Conservation (phyloP, 2,329 filamentous ascomycete species). For the Hypoxylon rubiginosum region DNA sequence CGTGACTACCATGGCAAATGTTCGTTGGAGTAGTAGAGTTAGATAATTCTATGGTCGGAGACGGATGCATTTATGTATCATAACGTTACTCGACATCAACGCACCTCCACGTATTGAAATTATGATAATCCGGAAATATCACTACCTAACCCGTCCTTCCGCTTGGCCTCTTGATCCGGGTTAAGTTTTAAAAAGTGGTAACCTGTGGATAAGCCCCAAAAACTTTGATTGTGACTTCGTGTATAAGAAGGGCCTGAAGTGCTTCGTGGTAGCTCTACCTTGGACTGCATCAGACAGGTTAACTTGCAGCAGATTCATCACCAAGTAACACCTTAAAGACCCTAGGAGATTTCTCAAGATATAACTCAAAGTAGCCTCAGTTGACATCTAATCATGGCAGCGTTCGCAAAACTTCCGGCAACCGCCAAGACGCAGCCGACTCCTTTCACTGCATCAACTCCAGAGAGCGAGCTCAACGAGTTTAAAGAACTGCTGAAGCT, state of each 20-base stretch:
- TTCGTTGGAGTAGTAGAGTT: no score
- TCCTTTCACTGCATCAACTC: neutral
- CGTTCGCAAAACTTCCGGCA: neutral
- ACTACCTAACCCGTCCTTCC: no score
- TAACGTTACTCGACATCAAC: no score
- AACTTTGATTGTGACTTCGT: neutral
- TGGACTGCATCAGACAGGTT: neutral
- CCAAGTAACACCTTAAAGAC: neutral
- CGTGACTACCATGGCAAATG: no score
- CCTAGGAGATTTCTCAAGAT: neutral
- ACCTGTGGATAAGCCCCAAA: no score
- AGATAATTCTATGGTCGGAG: no score
- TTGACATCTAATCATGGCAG: neutral
- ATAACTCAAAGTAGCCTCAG: neutral
- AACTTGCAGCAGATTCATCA: neutral
- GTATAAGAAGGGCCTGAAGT: neutral
- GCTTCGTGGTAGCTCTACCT: neutral
- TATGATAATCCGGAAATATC: no score
- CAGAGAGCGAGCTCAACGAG: slow-evolving; percentile 9
- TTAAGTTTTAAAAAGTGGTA: no score
- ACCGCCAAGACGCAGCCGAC: neutral
- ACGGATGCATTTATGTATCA: no score
- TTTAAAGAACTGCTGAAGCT: slow-evolving; percentile 18
- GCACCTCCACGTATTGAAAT: no score
- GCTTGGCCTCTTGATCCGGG: no score